phyloP scores from a whole-genome alignment of 805 yeast genomes.

The Candida easanensis region DNA sequence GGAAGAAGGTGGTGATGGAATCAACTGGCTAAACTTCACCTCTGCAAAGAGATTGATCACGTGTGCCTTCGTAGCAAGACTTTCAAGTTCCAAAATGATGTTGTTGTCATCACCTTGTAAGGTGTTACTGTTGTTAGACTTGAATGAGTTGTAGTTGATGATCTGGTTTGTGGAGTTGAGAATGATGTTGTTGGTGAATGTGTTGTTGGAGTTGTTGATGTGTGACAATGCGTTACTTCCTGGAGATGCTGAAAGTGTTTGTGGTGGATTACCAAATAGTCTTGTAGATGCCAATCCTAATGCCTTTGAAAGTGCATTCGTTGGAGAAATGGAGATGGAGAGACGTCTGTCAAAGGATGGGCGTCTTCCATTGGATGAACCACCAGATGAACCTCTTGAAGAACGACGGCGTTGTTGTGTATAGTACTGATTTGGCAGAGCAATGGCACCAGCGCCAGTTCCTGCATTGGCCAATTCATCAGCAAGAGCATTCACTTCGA shows the following conservation, averaged over 20 bases:
- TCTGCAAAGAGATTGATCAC: conserved; percentile 88
- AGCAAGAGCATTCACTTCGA: conserved; percentile 93
- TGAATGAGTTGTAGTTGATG: conserved; percentile 14
- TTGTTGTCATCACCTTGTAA: conserved; percentile 26
- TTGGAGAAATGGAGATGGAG: conserved; percentile 69
- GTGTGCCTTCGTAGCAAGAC: conserved; percentile 84
- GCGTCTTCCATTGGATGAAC: conserved; percentile 46
- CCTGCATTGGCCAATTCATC: conserved; percentile 79
- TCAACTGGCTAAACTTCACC: conserved; percentile 80
- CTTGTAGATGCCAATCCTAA: conserved; percentile 84
- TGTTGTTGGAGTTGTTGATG: conserved; percentile 21
- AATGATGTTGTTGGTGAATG: conserved; percentile 23
- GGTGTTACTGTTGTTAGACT: conserved; percentile 2
- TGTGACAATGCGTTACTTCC: conserved; percentile 11
- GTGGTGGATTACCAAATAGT: conserved; percentile 57
- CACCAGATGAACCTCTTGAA: conserved; percentile 45
- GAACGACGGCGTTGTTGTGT: conserved; percentile 31
- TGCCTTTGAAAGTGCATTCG: conserved; percentile 87
- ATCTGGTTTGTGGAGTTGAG: conserved; percentile 22
- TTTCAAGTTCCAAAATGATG: conserved; percentile 54
- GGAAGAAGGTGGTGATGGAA: conserved; percentile 57
- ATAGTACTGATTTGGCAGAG: conserved; percentile 26
- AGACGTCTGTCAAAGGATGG: conserved; percentile 62
- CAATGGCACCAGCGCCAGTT: conserved; percentile 46
- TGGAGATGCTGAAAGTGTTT: conserved; percentile 23